Evolutionary conservation across 306 rosid species (phyloP).

Genomic region (Lupinus albus): DNA sequence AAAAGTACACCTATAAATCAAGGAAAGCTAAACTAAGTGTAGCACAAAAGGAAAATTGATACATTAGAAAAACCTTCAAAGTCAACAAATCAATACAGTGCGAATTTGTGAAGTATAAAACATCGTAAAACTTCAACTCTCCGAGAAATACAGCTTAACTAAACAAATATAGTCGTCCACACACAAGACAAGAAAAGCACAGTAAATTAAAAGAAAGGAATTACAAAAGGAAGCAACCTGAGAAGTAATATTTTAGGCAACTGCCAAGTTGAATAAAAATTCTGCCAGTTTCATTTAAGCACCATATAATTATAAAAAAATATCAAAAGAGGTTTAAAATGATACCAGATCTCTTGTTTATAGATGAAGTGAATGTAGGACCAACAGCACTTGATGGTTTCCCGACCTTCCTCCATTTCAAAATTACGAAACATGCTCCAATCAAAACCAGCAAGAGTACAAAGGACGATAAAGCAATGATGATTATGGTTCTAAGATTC

Average conservation of each 20-base stretch:
- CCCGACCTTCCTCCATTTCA: constrained; percentile 83
- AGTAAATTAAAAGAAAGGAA: neutral
- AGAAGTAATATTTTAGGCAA: constrained; percentile 19
- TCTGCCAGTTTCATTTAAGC: constrained; percentile 3
- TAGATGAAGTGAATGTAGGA: constrained; percentile 74
- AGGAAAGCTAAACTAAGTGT: constrained; percentile 1
- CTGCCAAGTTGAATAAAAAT: neutral
- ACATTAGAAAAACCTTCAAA: constrained; percentile 1
- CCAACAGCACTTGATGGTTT: constrained; percentile 84
- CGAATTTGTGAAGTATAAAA: neutral
- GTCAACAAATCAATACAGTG: constrained; percentile 2
- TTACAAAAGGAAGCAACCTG: constrained; percentile 16
- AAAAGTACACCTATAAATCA: constrained; percentile 3
- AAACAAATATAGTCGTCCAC: neutral
- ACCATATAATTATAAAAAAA: neutral
- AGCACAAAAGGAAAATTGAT: constrained; percentile 19
- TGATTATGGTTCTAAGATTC: constrained; percentile 71
- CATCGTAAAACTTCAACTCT: neutral
- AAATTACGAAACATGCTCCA: constrained; percentile 66
- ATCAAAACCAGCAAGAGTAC: constrained; percentile 76
- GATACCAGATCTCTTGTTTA: constrained; percentile 90
- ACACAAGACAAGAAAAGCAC: constrained; percentile 14
- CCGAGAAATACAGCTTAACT: constrained; percentile 26
- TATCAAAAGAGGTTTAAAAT: constrained; percentile 32
- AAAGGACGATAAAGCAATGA: constrained; percentile 83